Evolutionary conservation across 495 filamentous ascomycete species (phyloP), one percentile per base, ranked within the genome.

Genomic region (Daldinia loculata): DNA sequence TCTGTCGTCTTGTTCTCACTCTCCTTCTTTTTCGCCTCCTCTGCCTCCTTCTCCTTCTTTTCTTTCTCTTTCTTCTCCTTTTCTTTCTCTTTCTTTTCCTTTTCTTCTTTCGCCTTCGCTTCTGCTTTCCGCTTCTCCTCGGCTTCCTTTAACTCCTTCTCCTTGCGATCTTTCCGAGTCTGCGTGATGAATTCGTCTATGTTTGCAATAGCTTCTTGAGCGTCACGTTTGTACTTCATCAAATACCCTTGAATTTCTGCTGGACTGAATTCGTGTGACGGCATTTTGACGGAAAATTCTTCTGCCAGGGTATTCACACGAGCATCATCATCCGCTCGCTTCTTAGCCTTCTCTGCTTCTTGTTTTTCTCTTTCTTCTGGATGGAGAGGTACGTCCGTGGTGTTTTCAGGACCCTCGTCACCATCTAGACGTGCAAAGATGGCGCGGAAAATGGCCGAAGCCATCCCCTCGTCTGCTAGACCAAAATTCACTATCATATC

Each of bases 181-280:
- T 79, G 78, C 64, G 85, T 77, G 6, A 91, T 84, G 87, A 90
- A 93, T 19, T 79, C 78, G 32, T 81, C 82, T 0, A 83, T 85
- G 15, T 85, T 85, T 6, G 80, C 79, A 12, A 92, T 85, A 15
- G 89, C 89, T 29, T 59, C 78, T 63, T 89, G 84, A 19, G 91
- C 89, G 60, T 84, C 77, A 34, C 83, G 80, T 81, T 92, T 92
- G 71, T 93, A 81, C 75, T 87, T 89, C 50, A 94, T 80, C 26
- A 93, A 81, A 71, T 87, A 91, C 4, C 91, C 91, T 77, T 95
- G 92, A 36, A 95, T 87, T 81, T 93, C 92, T 11, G 92, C 92
- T 0, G 92, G 90, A 17, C 85, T 88, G 70, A 93, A 91, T 66
- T 87, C 86, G 24, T 83, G 81, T 19, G 81, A 82, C 0, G 93